Evolutionary conservation across 352 stramenopile species (phyloP).

Genomic region (Thalassiosira mediterranea): DNA sequence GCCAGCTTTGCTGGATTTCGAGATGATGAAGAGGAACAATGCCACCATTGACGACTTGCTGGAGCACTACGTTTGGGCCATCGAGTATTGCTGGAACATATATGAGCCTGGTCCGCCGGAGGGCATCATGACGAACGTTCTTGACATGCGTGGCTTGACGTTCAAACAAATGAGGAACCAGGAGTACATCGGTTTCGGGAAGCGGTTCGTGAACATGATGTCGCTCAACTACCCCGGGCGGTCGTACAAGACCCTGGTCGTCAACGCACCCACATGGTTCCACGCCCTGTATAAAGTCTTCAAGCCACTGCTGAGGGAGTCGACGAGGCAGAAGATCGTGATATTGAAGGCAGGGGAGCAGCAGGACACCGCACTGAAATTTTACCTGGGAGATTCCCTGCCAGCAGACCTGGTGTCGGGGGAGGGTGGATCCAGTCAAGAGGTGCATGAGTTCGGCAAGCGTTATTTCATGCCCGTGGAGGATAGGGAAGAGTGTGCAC

Average conservation of each 20-base stretch:
- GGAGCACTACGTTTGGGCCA: conserved; percentile 79
- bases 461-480: conserved; percentile 46
- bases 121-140: conserved; percentile 76
- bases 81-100: conserved; percentile 84
- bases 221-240: conserved; percentile 92
- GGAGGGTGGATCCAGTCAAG: not conserved
- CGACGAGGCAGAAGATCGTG: conserved; percentile 92
- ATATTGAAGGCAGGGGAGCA: conserved; percentile 62
- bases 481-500: conserved; percentile 28
- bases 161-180: conserved; percentile 62
- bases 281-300: conserved; percentile 92
- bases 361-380: conserved; percentile 62
- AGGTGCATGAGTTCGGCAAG: not conserved
- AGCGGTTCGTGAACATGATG: conserved; percentile 84
- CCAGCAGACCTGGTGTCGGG: conserved; percentile 49
- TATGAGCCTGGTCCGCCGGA: conserved; percentile 59
- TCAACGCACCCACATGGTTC: conserved; percentile 96
- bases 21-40: conserved; percentile 56
- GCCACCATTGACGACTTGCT: conserved; percentile 72
- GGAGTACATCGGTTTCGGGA: conserved; percentile 70
- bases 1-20: conserved; percentile 67
- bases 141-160: conserved; percentile 77
- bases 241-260: conserved; percentile 92
- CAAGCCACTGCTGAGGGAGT: conserved; percentile 91
- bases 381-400: conserved; percentile 60